Evolutionary conservation across 2,329 filamentous ascomycete species (phyloP), one percentile per base, ranked within the genome.

Genomic region (Rhexocercosporidium sp.): DNA sequence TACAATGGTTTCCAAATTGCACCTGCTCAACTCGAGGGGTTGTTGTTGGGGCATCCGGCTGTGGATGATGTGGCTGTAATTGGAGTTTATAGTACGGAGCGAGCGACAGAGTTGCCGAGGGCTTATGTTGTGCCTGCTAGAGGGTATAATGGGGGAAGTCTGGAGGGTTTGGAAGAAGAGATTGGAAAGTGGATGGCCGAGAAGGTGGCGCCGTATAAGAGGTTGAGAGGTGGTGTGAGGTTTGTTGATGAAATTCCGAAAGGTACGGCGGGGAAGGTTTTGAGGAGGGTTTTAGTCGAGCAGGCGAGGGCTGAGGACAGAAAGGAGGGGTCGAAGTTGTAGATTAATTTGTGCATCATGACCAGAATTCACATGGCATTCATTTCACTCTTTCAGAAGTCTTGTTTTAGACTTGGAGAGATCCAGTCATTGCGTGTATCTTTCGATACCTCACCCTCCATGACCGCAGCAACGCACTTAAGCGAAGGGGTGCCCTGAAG

Each of bases 181-280:
- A 85, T 93, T 60, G 81, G 84, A 69, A 75, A 75, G 12, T 86
- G 88, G 78, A 82, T 92, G 49, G 84, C 87, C 63, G 82, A 82
- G 71, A 85, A 85, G 59, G 87, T 90, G 22, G 85, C 88, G 0
- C 82, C 79, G 66, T 86, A 90, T 75, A 94, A 94, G 79, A 85
- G 86, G 75, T 82, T 93, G 66, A 87, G 87, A 12, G 92, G 91
- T 0, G 91, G 91, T 1, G 84, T 94, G 12, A 65, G 64, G 47
- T 92, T 92, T 73, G 81, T 91, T 1, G 85, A 90, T 37, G 81
- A 81, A 25, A 88, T 94, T 34, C 91, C 91, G 18, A 93, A 92
- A 80, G 92, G 90, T 63, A 84, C 87, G 1, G 77, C 80, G 11
- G 84, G 83, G 0, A 86, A 86, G 78, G 85, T 86, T 44, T 54